Conservation (phyloP, 2,329 filamentous ascomycete genomes). For the Aureobasidium sp. region DNA sequence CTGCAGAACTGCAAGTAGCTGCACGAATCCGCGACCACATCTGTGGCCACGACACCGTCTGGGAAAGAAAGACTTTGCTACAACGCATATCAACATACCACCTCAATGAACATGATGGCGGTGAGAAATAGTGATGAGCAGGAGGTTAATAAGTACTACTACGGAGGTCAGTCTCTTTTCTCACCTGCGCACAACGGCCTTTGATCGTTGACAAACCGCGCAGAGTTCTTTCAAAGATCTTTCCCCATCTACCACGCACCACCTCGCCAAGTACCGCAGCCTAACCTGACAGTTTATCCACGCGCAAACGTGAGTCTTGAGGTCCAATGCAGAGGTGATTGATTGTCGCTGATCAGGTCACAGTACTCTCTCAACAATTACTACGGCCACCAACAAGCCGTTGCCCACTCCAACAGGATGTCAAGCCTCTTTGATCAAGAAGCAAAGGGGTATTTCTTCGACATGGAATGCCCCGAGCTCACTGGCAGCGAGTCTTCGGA, state of each 20-base stretch:
- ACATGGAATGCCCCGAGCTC: conserved; percentile 16
- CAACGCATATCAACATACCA: conserved; percentile 18
- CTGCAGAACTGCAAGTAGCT: conserved; percentile 14
- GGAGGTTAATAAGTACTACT: conserved; percentile 12
- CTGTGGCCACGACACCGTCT: conserved; percentile 9
- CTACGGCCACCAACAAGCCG: conserved; percentile 6
- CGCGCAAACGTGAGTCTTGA: conserved; percentile 15
- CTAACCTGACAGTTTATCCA: neutral
- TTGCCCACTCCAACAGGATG: conserved; percentile 6
- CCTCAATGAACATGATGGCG: conserved; percentile 19
- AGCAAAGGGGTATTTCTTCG: conserved; percentile 9
- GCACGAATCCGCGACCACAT: conserved; percentile 17
- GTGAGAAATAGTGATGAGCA: conserved; percentile 17
- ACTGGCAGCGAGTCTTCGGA: conserved; percentile 8
- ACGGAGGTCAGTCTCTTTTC: conserved; percentile 6
- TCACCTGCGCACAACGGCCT: neutral
- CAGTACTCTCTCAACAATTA: conserved; percentile 7
- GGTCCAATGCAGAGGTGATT: neutral
- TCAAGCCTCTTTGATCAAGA: neutral
- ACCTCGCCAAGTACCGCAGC: neutral
- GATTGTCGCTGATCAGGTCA: neutral
- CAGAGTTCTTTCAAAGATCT: conserved; percentile 5
- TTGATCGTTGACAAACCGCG: conserved; percentile 14
- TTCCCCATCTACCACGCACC: neutral
- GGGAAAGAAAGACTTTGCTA: conserved; percentile 22